These are phyloP conservation scores for Trichosporon sp. DNA, from an alignment of 1,284 basidiomycete genomes.

Conservation along the genomic window DNA sequence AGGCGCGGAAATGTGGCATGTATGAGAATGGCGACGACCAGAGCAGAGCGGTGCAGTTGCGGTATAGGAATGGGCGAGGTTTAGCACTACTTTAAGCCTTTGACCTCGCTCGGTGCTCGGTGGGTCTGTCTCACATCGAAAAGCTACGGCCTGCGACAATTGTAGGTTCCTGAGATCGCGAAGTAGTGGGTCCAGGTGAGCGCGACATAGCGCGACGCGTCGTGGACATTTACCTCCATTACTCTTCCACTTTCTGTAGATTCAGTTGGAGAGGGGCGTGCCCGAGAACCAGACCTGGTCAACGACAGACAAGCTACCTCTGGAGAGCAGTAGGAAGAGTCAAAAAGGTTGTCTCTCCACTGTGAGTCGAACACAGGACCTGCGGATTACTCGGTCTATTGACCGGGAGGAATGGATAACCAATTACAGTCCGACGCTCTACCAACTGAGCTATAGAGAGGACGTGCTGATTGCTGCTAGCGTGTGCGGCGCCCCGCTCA, in stretches of 20 bases:
- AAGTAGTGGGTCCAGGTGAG: not conserved
- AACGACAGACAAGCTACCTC: too few relatives aligned
- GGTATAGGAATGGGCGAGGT: not conserved
- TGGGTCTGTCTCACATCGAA: not conserved
- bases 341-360: constrained; percentile 5
- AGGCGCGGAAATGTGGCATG: not conserved
- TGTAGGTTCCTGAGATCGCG: not conserved
- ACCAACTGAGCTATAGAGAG: constrained; percentile 7
- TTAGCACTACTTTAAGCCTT: not conserved
- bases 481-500: not conserved
- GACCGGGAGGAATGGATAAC: not conserved
- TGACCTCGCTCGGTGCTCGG: not conserved
- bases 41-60: not conserved
- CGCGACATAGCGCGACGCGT: not conserved
- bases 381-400: not conserved
- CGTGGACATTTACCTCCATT: too few relatives aligned
- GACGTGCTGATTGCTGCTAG: not conserved
- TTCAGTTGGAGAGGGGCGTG: too few relatives aligned
- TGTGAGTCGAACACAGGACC: constrained; percentile 7
- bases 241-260: too few relatives aligned
- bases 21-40: not conserved
- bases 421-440: constrained; percentile 6
- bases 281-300: too few relatives aligned
- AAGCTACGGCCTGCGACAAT: not conserved
- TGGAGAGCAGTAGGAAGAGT: too few relatives aligned